These are phyloP conservation scores for Penicillium paneum DNA, from an alignment of 2,329 filamentous ascomycete genomes.

Conservation along the genomic window DNA sequence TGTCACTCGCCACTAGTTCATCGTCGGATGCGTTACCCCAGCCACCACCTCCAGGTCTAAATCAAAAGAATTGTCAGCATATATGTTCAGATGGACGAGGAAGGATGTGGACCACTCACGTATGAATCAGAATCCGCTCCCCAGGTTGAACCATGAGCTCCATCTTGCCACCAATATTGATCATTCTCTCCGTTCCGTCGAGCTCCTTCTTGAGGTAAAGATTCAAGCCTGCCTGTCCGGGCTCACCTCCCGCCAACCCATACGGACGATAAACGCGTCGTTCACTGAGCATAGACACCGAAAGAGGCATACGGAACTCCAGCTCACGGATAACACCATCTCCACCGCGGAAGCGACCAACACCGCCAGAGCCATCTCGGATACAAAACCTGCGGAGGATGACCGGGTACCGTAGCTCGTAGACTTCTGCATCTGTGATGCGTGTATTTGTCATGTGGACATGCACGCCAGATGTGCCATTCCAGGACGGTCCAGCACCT, in stretches of 20 bases:
- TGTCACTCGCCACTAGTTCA: neutral
- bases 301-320: constrained; percentile 56
- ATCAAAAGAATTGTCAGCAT: neutral
- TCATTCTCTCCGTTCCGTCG: constrained; percentile 14
- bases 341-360: constrained; percentile 64
- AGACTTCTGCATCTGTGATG: constrained; percentile 77
- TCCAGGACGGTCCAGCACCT: constrained; percentile 68
- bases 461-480: constrained; percentile 70
- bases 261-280: constrained; percentile 17
- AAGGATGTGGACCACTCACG: constrained; percentile 1
- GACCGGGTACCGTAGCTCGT: constrained; percentile 73
- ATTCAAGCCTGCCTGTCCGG: constrained; percentile 72
- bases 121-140: constrained; percentile 33
- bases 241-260: constrained; percentile 68
- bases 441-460: constrained; percentile 82
- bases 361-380: constrained; percentile 59
- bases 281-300: constrained; percentile 22
- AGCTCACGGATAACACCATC: constrained; percentile 77
- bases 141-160: constrained; percentile 24
- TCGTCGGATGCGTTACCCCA: constrained; percentile 6
- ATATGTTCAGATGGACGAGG: neutral
- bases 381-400: constrained; percentile 67
- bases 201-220: constrained; percentile 61
- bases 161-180: constrained; percentile 24
- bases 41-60: constrained; percentile 16